Conservation (phyloP, 2,329 filamentous ascomycete species). For the Bipolaris cookei region DNA sequence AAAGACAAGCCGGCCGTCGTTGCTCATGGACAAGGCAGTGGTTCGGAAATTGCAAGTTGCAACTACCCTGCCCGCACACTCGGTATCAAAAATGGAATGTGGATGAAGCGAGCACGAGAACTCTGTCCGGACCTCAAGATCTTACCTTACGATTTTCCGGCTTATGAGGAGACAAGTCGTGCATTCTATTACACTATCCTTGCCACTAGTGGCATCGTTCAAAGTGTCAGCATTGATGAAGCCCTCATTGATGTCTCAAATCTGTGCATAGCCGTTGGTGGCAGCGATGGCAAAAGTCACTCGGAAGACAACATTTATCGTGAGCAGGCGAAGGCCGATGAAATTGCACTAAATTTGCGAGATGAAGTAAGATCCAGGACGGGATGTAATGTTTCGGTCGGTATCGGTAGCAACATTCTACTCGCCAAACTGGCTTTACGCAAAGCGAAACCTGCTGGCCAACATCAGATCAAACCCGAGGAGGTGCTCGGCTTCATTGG, state of each 20-base stretch:
- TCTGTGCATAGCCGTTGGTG: slow-evolving; percentile 69
- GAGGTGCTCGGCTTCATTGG: slow-evolving; percentile 78
- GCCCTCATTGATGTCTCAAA: slow-evolving; percentile 83
- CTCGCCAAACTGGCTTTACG: slow-evolving; percentile 89
- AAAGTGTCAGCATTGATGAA: slow-evolving; percentile 97
- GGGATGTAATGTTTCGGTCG: slow-evolving; percentile 86
- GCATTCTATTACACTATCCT: slow-evolving; percentile 87
- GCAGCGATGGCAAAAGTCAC: slow-evolving; percentile 68
- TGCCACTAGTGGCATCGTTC: slow-evolving; percentile 78
- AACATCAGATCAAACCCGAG: slow-evolving; percentile 85
- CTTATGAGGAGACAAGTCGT: slow-evolving; percentile 88
- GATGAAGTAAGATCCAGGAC: slow-evolving; percentile 74
- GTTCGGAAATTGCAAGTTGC: slow-evolving; percentile 95
- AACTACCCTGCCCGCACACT: slow-evolving; percentile 89
- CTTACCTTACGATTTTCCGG: slow-evolving; percentile 93
- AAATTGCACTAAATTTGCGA: slow-evolving; percentile 72
- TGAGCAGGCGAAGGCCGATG: slow-evolving; percentile 79
- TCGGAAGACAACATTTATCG: slow-evolving; percentile 73
- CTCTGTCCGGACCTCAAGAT: slow-evolving; percentile 86
- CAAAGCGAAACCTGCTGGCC: slow-evolving; percentile 92
- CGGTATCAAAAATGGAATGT: slow-evolving; percentile 97
- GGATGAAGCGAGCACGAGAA: slow-evolving; percentile 91
- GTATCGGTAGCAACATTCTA: slow-evolving; percentile 88
- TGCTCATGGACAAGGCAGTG: slow-evolving; percentile 82
- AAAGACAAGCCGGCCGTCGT: slow-evolving; percentile 83